Evolutionary conservation across 306 rosid species (phyloP), one percentile per base, ranked within the genome.

Genomic region (Ammopiptanthus mongolicus): DNA sequence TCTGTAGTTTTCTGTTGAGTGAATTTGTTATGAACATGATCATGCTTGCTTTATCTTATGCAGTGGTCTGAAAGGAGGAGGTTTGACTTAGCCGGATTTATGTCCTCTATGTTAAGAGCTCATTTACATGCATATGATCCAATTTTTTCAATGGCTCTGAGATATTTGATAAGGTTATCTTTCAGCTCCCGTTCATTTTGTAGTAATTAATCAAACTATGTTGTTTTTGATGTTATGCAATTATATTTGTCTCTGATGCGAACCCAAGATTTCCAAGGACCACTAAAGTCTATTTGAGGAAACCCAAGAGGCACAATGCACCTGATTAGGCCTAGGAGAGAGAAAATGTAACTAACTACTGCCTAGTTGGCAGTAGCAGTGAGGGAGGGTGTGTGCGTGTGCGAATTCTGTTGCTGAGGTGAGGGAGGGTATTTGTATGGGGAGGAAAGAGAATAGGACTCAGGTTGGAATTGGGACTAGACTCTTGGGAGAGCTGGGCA

Each of bases 41-140:
- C 34, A n/a, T 75, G 51, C 25, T 59, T 77, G 63, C 83, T 68
- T 41, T 67, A 33, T 60, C 48, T 48, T 84, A 75, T 70, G 82
- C 90, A 96, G 99, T 96, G 99, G 98, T 96, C 93, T 31, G 96
- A 96, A 84, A 80, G 77, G 82, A 92, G 91, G 87, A 86, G 98
- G 74, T 80, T 83, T 80, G 99, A 96, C 51, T 86, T 92, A 76
- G 97, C 98, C 1, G 99, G 97, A 71, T 69, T 92, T 60, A 79
- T 96, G 84, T 86, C 98, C 50, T 86, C 98, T 17, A 88, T 96
- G 81, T 87, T 96, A 84, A 84, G 97, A 87, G 94, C 97, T 50
- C 93, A 92, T 86, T 85, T 96, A 80, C 89, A 89, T 77, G 99
- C 99, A n/a, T 96, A 96, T 60, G 99, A 96, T 86, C 92, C 99